phyloP scores from a whole-genome alignment of 352 stramenopile species.

The Pythium sukuiense region DNA sequence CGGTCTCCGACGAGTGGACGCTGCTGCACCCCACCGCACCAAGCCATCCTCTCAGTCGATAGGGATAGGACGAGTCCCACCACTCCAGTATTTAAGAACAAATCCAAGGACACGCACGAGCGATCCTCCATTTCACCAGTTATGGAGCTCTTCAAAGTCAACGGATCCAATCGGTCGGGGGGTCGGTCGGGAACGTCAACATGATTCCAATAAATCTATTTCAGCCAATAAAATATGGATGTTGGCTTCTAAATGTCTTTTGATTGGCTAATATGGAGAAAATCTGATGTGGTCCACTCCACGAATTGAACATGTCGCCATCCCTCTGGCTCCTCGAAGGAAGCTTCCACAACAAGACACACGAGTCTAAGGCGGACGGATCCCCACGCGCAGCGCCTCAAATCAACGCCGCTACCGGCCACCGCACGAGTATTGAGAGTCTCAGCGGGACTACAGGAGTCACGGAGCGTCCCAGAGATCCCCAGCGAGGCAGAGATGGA shows the following conservation, averaged over 20 bases:
- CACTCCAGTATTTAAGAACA: constrained; percentile 19
- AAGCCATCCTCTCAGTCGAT: neutral
- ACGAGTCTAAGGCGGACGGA: neutral
- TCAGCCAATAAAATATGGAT: constrained; percentile 15
- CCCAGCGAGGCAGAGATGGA: constrained; percentile 45
- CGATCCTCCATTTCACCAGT: neutral
- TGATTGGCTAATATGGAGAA: constrained; percentile 24
- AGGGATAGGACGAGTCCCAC: neutral
- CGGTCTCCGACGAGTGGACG: constrained; percentile 48
- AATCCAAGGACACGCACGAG: neutral
- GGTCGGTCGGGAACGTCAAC: constrained; percentile 23
- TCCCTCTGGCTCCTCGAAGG: neutral
- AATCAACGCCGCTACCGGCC: neutral
- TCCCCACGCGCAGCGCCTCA: neutral
- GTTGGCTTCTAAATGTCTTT: neutral
- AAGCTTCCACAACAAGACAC: constrained; percentile 14
- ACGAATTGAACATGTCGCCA: constrained; percentile 29
- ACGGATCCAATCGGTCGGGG: constrained; percentile 1
- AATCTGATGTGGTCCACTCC: constrained; percentile 17
- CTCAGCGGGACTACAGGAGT: neutral
- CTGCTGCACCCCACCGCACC: neutral
- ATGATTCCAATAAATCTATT: constrained; percentile 16
- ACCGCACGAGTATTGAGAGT: neutral
- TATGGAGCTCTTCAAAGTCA: neutral
- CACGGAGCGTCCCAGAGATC: neutral